Evolutionary conservation across 352 stramenopile species (phyloP).

Genomic region (Aphanomyces invadans): DNA sequence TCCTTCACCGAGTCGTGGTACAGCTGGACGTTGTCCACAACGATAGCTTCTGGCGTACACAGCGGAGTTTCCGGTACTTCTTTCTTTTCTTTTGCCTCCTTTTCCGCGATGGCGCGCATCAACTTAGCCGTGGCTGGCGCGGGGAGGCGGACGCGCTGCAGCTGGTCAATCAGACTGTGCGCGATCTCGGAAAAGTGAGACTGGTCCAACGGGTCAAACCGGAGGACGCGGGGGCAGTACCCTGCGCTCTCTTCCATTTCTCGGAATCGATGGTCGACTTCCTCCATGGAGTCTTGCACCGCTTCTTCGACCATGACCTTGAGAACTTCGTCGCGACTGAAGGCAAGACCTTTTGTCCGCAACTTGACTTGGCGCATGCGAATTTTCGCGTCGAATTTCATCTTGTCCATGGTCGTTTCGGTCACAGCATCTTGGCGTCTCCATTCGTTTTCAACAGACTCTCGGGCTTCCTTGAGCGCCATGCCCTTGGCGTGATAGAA

Average conservation of each 20-base stretch:
- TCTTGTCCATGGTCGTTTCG: conserved; percentile 75
- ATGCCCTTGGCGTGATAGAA: conserved; percentile 84
- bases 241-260: conserved; percentile 83
- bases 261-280: conserved; percentile 74
- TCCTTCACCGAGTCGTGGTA: conserved; percentile 32
- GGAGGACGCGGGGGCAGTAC: conserved; percentile 32
- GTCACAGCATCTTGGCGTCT: conserved; percentile 55
- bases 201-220: conserved; percentile 21
- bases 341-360: conserved; percentile 69
- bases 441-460: conserved; percentile 63
- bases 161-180: conserved; percentile 45
- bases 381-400: conserved; percentile 92
- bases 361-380: conserved; percentile 89
- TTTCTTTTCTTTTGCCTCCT: conserved; percentile 39
- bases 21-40: conserved; percentile 24
- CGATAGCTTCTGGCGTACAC: conserved; percentile 11
- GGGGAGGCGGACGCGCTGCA: conserved; percentile 34
- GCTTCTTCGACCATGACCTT: conserved; percentile 77
- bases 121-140: conserved; percentile 42
- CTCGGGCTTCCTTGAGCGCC: conserved; percentile 55
- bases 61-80: conserved; percentile 31
- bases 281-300: conserved; percentile 62
- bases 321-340: conserved; percentile 74
- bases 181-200: conserved; percentile 42
- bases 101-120: conserved; percentile 55